Evolutionary conservation across 2,329 filamentous ascomycete genomes (phyloP).

Genomic region (Phialemonium atrogriseum): DNA sequence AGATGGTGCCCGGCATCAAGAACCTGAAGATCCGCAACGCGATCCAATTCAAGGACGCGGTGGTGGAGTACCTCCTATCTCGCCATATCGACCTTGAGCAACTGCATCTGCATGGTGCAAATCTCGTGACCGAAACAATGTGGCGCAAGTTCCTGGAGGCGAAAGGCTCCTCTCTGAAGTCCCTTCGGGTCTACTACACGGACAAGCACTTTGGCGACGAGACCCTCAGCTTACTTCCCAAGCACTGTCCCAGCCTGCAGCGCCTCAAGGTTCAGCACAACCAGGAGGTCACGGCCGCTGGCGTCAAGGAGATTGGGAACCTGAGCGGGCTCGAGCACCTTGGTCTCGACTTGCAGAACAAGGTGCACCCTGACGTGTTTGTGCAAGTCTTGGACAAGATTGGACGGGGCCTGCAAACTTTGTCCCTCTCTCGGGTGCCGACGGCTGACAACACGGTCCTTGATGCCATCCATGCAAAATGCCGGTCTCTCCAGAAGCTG

Average conservation of each 20-base stretch:
- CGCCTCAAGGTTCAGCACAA: slow-evolving; percentile 78
- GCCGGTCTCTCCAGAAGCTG: slow-evolving; percentile 62
- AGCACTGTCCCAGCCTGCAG: slow-evolving; percentile 57
- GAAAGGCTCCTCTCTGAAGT: slow-evolving; percentile 57
- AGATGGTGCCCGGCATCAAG: slow-evolving; percentile 60
- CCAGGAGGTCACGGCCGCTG: slow-evolving; percentile 59
- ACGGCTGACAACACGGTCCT: slow-evolving; percentile 63
- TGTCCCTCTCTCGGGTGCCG: slow-evolving; percentile 66
- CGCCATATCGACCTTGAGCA: slow-evolving; percentile 61
- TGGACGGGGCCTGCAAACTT: slow-evolving; percentile 61
- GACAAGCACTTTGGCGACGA: slow-evolving; percentile 75
- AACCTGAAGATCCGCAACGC: slow-evolving; percentile 71
- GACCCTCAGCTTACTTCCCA: slow-evolving; percentile 52
- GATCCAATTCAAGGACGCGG: slow-evolving; percentile 84
- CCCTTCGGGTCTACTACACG: slow-evolving; percentile 73
- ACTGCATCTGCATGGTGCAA: slow-evolving; percentile 75
- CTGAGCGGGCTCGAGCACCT: slow-evolving; percentile 63
- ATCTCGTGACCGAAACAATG: slow-evolving; percentile 67
- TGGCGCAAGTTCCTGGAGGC: slow-evolving; percentile 64
- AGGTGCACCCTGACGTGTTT: slow-evolving; percentile 49
- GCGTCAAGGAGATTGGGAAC: slow-evolving; percentile 55
- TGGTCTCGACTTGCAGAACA: slow-evolving; percentile 57
- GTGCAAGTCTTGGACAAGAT: slow-evolving; percentile 51
- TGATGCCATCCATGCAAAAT: slow-evolving; percentile 60
- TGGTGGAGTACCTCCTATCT: slow-evolving; percentile 71